Conservation (phyloP, 2,329 filamentous ascomycete species). For the Ophiosphaerella korrae region DNA sequence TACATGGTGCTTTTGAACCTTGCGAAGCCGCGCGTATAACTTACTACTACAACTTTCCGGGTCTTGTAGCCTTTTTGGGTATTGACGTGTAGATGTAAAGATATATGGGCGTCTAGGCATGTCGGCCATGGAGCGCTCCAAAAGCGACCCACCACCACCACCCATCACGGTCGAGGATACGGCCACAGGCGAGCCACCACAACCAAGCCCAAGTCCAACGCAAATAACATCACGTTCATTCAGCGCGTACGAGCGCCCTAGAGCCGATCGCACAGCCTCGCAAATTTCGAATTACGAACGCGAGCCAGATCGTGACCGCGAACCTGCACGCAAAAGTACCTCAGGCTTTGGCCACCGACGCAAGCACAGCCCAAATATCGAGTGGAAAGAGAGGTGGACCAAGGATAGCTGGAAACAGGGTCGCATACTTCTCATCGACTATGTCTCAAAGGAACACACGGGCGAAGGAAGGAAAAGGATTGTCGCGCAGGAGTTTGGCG, state of each 20-base stretch:
- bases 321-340: constrained; percentile 20
- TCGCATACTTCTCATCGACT: constrained; percentile 59
- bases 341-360: constrained; percentile 33
- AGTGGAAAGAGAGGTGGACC: constrained; percentile 47
- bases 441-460: constrained; percentile 49
- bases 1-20: too few species aligned
- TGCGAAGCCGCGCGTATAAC: too few species aligned
- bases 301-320: constrained; percentile 1
- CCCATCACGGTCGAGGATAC: constrained; percentile 45
- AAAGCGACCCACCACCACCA: constrained; percentile 36
- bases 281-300: constrained; percentile 8
- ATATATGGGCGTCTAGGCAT: not conserved
- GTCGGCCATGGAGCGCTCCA: constrained; percentile 13
- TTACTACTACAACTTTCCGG: too few species aligned
- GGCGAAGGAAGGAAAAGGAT: constrained; percentile 50
- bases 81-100: too few species aligned
- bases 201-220: constrained; percentile 29
- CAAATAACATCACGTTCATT: constrained; percentile 17
- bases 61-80: too few species aligned
- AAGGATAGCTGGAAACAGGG: constrained; percentile 47
- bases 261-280: constrained; percentile 14
- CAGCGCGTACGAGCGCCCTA: constrained; percentile 14
- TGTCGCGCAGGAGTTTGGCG: constrained; percentile 55
- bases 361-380: constrained; percentile 43
- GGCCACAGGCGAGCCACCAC: constrained; percentile 25